A percentile compares a stretch with the other conserved stretches of the same genome.
Evolutionary conservation across 1,284 basidiomycete species (phyloP).

Genomic region (Fomitiporia mediterranea): DNA sequence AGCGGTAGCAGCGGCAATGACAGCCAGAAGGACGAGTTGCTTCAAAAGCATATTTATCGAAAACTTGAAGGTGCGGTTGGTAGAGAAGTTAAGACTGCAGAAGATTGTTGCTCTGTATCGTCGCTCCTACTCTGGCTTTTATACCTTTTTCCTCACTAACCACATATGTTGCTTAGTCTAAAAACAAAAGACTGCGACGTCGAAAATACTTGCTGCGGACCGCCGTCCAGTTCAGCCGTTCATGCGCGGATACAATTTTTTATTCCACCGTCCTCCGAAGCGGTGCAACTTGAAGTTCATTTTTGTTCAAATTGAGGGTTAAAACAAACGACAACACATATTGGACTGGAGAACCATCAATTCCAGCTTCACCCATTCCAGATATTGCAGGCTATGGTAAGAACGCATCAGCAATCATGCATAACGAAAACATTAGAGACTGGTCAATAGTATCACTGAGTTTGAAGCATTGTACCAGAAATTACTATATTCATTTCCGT

Average conservation of each 20-base stretch:
- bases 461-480: not conserved
- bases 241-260: not conserved
- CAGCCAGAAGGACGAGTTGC: constrained; percentile 10
- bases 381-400: not conserved
- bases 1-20: constrained; percentile 2
- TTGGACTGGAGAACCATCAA: not conserved
- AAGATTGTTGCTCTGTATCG: not conserved
- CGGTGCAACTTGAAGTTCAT: not conserved
- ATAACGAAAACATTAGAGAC: not conserved
- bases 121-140: not conserved
- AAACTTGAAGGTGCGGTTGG: not conserved
- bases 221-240: not conserved
- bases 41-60: constrained; percentile 3
- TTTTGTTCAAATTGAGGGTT: too few relatives aligned
- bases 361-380: not conserved
- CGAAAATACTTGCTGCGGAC: not conserved
- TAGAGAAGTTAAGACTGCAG: not conserved
- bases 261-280: not conserved
- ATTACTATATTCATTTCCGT: not conserved
- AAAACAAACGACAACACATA: not conserved
- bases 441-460: too few relatives aligned
- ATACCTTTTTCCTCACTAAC: not conserved
- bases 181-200: not conserved
- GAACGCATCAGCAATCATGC: not conserved
- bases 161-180: not conserved